Evolutionary conservation across 306 rosid genomes (phyloP), one percentile per base, ranked within the genome.

Genomic region (Ochetophila trinervis): DNA sequence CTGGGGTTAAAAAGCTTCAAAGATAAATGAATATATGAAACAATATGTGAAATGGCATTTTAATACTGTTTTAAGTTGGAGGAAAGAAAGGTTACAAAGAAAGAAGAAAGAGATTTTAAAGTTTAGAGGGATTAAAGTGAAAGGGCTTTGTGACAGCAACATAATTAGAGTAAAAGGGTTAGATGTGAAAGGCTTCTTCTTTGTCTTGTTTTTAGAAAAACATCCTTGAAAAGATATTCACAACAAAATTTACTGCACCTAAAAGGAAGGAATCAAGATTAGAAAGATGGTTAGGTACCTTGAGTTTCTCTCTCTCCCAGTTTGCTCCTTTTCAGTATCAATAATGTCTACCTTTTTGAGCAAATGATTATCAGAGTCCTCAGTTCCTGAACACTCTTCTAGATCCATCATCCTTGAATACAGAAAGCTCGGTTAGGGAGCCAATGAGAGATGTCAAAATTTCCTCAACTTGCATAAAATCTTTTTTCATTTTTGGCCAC

Each of bases 341-440:
- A 61, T 48, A 62, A 86, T 35, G 59, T 57, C 32, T 45, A 74
- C 80, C 40, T 70, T 67, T 67, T 75, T 75, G 30, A 90, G 91
- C 69, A 90, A 74, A 69, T 76, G 73, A 50, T 56, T 59, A 75
- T 93, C 97, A 30, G 78, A 70, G 60, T 90, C 94, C 70, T 83
- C 88, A 13, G 83, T 76, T 74, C 96, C 87, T 0, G 94, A 84
- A 73, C 76, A 57, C 75, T 86, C 95, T 80, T 84, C 94, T 56
- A 87, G 99, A 62, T 87, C 84, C 81, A 70, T 72, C 85, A 87
- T 65, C 76, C 94, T 92, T 64, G 66, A 63, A 78, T 53, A 66
- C 53, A 64, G 68, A 77, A 70, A 30, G 34, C 47, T 14, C 3
- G 8, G 64, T 66, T 35, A 72, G 63, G 73, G 47, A 71, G 63